Conservation (phyloP, 2,329 filamentous ascomycete genomes). For the Zalaria sp. region DNA sequence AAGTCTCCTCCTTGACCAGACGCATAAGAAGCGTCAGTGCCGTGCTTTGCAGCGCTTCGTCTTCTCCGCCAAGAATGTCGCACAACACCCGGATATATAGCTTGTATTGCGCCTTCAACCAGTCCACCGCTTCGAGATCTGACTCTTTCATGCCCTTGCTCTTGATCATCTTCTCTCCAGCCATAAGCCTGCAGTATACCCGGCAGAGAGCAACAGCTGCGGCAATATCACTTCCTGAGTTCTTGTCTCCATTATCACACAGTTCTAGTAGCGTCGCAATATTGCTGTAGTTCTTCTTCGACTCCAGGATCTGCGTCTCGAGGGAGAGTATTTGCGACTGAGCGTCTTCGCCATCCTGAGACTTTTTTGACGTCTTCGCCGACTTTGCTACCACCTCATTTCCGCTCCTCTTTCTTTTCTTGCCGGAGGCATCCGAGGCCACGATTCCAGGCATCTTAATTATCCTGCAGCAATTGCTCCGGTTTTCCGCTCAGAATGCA, state of each 20-base stretch:
- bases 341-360: conserved; percentile 30
- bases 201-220: conserved; percentile 73
- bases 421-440: conserved; percentile 13
- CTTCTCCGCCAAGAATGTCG: conserved; percentile 44
- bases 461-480: neutral
- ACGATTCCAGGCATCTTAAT: conserved; percentile 21
- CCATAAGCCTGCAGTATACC: conserved; percentile 70
- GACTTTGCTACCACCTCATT: conserved; percentile 7
- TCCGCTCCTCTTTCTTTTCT: conserved; percentile 29
- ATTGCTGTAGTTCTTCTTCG: conserved; percentile 84
- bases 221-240: conserved; percentile 40
- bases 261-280: conserved; percentile 59
- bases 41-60: conserved; percentile 49
- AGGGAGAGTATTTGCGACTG: conserved; percentile 58
- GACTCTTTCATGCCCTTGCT: conserved; percentile 55
- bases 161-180: conserved; percentile 54
- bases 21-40: conserved; percentile 71
- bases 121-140: conserved; percentile 58
- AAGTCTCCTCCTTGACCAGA: conserved; percentile 63
- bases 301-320: conserved; percentile 71
- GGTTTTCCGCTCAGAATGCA: neutral
- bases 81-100: conserved; percentile 51
- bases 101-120: conserved; percentile 61
- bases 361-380: conserved; percentile 23
- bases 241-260: conserved; percentile 32